Conservation (phyloP, 306 rosid genomes). For the Vicia faba region DNA sequence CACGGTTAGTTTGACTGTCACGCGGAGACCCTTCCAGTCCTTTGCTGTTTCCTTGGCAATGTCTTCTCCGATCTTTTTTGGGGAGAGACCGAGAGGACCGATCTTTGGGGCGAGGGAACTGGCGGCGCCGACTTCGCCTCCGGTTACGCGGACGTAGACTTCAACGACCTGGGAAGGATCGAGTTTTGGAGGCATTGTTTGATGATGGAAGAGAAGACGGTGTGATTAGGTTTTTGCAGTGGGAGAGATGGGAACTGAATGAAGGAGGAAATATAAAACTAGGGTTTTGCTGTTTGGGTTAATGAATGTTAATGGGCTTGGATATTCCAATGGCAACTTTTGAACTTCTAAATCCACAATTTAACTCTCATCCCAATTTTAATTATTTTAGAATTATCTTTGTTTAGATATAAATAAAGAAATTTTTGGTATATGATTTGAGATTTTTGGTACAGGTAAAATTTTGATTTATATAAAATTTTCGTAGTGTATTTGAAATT, state of each 20-base stretch:
- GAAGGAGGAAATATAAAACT: no score
- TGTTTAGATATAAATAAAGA: no score
- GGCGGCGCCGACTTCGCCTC: conserved; percentile 28
- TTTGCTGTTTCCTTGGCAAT: conserved; percentile 16
- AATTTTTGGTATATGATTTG: no score
- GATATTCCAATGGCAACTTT: no score
- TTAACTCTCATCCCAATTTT: no score
- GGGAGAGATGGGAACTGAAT: background rate
- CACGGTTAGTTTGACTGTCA: conserved; percentile 54
- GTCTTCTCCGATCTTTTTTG: conserved; percentile 24
- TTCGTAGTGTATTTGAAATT: no score
- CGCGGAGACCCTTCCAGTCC: conserved; percentile 25
- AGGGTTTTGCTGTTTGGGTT: no score
- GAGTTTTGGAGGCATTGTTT: conserved; percentile 10
- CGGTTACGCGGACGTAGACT: conserved; percentile 23
- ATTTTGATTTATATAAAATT: no score
- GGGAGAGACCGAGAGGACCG: conserved; percentile 24
- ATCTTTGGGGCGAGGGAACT: conserved; percentile 25
- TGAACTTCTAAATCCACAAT: no score
- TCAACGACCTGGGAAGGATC: conserved; percentile 16
- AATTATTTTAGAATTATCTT: no score
- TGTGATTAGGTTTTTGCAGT: conserved; percentile 1
- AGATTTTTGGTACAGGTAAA: no score
- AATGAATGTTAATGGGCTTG: no score
- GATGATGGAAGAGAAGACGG: background rate